Conservation (phyloP, 768 basidiomycete species). For the Lentinula sp. region DNA sequence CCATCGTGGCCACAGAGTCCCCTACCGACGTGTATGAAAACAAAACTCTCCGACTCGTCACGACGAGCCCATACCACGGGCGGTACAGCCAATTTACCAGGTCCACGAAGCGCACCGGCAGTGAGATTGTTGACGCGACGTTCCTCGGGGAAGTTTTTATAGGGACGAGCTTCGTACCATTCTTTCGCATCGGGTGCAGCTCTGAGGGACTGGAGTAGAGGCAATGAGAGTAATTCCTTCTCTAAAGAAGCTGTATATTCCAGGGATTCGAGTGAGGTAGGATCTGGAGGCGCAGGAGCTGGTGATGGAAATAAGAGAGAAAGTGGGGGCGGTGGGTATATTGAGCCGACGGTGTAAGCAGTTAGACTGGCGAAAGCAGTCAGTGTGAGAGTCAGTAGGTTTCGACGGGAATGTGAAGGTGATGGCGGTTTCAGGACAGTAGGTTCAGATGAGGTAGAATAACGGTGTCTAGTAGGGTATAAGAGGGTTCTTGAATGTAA, state of each 20-base stretch:
- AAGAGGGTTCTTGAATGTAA: background rate
- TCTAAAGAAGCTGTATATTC: slow-evolving; percentile 62
- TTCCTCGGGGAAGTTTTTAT: slow-evolving; percentile 61
- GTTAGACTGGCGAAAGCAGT: slow-evolving; percentile 20
- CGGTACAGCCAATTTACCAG: slow-evolving; percentile 75
- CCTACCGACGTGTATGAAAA: slow-evolving; percentile 77
- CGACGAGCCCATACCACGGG: slow-evolving; percentile 69
- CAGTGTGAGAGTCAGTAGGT: slow-evolving; percentile 10
- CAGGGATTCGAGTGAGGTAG: slow-evolving; percentile 50
- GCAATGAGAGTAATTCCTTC: slow-evolving; percentile 56
- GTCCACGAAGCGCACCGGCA: slow-evolving; percentile 80
- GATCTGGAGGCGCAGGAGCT: slow-evolving; percentile 65
- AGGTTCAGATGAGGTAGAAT: background rate
- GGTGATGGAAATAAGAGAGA: slow-evolving; percentile 70
- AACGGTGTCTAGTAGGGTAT: background rate
- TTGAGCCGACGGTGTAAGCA: slow-evolving; percentile 51
- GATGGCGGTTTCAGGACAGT: slow-evolving; percentile 16
- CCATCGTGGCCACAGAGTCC: slow-evolving; percentile 92
- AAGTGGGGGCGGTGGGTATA: slow-evolving; percentile 65
- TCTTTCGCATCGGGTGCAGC: slow-evolving; percentile 40
- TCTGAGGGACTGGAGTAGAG: slow-evolving; percentile 49
- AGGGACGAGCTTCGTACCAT: slow-evolving; percentile 81
- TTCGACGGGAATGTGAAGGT: slow-evolving; percentile 9
- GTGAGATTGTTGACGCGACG: slow-evolving; percentile 79
- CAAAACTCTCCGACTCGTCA: slow-evolving; percentile 71